Percentiles rank a stretch among this genome's conserved stretches.
These are phyloP conservation scores for Rhodofomes roseus DNA, from an alignment of 1,284 basidiomycete genomes.

Conservation along the genomic window DNA sequence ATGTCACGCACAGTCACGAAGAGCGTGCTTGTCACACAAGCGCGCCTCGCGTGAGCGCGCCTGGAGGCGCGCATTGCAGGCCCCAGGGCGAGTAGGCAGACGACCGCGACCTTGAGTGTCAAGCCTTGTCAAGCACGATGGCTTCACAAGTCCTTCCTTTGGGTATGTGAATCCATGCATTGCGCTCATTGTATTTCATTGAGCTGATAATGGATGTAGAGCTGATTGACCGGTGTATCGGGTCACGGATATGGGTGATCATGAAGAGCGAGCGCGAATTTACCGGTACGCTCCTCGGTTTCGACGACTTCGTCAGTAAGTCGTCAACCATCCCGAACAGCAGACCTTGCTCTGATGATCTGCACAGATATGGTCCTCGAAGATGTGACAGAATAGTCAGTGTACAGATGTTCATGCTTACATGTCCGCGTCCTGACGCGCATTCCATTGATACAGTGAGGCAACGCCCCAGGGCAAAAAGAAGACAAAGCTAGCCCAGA, in stretches of 20 bases:
- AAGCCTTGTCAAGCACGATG: too few species aligned
- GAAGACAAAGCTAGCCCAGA: slow-evolving; percentile 84
- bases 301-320: slow-evolving; percentile 99
- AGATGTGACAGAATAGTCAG: slow-evolving; percentile 94
- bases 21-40: slow-evolving; percentile 1
- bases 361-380: slow-evolving; percentile 93
- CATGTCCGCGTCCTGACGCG: neutral
- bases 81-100: neutral
- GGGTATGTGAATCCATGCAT: slow-evolving; percentile 21
- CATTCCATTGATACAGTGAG: slow-evolving; percentile 53
- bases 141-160: slow-evolving; percentile 65
- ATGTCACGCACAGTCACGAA: neutral
- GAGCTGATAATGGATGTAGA: slow-evolving; percentile 50
- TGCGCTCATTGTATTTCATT: neutral
- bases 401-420: neutral
- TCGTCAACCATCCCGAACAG: slow-evolving; percentile 27
- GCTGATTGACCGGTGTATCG: slow-evolving; percentile 93
- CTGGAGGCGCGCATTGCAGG: neutral
- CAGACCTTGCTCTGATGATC: neutral
- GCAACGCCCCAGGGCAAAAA: slow-evolving; percentile 80
- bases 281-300: slow-evolving; percentile 92
- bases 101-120: neutral
- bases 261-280: slow-evolving; percentile 97
- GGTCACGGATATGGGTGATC: slow-evolving; percentile 92
- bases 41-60: neutral